Percentiles rank a stretch among this genome's conserved stretches.
phyloP scores from a whole-genome alignment of 2,329 filamentous ascomycete genomes.

The Epichloe bromicola region DNA sequence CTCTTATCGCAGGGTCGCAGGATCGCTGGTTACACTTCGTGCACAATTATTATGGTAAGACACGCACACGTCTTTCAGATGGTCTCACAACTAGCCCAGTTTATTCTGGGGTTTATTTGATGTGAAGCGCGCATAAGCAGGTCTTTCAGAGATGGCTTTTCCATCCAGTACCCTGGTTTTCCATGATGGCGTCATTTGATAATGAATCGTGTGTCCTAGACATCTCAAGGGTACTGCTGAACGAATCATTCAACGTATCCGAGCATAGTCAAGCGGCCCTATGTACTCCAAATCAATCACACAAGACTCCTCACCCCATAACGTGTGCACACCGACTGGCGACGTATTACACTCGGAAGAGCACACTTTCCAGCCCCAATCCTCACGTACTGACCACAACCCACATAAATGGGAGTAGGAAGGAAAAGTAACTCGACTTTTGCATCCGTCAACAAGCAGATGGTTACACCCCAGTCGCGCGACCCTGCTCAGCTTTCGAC shows the following conservation, averaged over 20 bases:
- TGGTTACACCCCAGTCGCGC: not conserved
- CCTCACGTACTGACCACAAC: not conserved
- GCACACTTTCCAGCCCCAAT: not conserved
- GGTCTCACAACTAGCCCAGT: not conserved
- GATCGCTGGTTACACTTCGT: not conserved
- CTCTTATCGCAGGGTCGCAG: not conserved
- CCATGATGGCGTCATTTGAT: not conserved
- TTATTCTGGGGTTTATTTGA: not conserved
- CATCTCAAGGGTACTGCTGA: not conserved
- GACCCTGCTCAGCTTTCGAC: not conserved
- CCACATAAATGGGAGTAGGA: not conserved
- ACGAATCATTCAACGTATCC: not conserved
- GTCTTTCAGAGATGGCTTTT: conserved; percentile 4
- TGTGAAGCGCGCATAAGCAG: not conserved
- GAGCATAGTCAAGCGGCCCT: not conserved
- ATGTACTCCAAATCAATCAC: not conserved
- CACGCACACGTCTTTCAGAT: not conserved
- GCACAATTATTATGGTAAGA: not conserved
- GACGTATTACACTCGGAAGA: not conserved
- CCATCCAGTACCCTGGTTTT: conserved; percentile 1
- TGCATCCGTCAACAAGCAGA: not conserved
- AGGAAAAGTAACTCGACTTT: not conserved
- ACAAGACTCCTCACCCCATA: not conserved
- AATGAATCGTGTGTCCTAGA: not conserved
- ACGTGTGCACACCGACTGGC: not conserved